Base-by-base conservation (phyloP, 768 basidiomycete genomes). In the Cystofilobasidium ferigula region DNA sequence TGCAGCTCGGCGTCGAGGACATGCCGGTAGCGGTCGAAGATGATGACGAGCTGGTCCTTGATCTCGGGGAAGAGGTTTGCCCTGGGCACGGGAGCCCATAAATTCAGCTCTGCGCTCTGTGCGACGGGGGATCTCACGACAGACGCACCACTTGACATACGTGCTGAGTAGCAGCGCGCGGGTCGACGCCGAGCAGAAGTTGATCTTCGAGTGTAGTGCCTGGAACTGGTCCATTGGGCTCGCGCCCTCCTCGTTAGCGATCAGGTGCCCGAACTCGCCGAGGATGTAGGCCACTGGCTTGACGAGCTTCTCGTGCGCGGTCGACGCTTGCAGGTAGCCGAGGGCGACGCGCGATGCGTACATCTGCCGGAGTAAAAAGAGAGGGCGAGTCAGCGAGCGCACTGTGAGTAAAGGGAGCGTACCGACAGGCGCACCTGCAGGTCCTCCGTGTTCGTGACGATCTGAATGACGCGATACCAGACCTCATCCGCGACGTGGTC, bases 401-500 rank as follows among this genome's bases (percentile, higher is more conserved):
- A n/a, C n/a, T n/a, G n/a, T n/a, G n/a, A n/a, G n/a, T n/a, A n/a
- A n/a, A n/a, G n/a, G n/a, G n/a, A 20, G 14, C n/a, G 26, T 20
- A 12, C 16, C 3, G 18, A 10, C 14, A 8, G 35, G 36, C 64
- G 6, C 10, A 65, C 60, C 65, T 67, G 65, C 35, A 99, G 80
- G 76, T 98, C 91, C 74, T 97, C 94, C 28, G 95, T 99, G 74
- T 99, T 99, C 54, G 90, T 97, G 57, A 95, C 89, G 68, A 99
- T 97, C 74, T 97, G 95, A 32, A 99, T 87, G 58, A 99, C 92
- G 61, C 95, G 88, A 76, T 95, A 98, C 95, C 95, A 99, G 38
- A 99, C 95, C 79, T 98, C 95, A 70, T 98, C 94, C 54, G 95
- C 95, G 61, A 99, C 94, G 74, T 99, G 92, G 73, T 99, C 95